phyloP scores from a whole-genome alignment of 805 yeast genomes.

The Yarrowia alimentaria region DNA sequence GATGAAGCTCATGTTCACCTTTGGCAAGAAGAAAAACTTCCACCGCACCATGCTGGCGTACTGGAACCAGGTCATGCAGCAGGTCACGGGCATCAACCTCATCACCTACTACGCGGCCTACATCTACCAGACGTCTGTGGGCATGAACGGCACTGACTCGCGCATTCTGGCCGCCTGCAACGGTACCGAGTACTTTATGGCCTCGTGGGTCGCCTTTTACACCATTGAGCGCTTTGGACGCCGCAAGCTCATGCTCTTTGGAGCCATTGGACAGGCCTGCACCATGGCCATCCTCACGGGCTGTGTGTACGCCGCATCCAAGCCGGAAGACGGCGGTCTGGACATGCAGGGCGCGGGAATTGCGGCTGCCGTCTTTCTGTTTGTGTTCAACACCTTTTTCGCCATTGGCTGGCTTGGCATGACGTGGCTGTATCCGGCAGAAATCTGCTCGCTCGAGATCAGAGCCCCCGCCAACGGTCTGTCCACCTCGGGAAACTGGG shows the following conservation, averaged over 20 bases:
- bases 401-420: conserved; percentile 21
- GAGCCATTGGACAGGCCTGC: conserved; percentile 63
- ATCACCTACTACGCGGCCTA: conserved; percentile 86
- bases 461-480: conserved; percentile 20
- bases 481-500: conserved; percentile 11
- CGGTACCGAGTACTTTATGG: conserved; percentile 57
- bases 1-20: conserved; percentile 11
- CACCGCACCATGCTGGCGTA: conserved; percentile 40
- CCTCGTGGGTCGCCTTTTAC: conserved; percentile 52
- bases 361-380: conserved; percentile 8
- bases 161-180: conserved; percentile 35
- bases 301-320: conserved; percentile 7
- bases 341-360: conserved; percentile 14
- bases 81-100: conserved; percentile 85
- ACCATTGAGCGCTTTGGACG: conserved; percentile 55
- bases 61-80: conserved; percentile 59
- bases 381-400: conserved; percentile 20
- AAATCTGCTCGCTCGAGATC: conserved; percentile 11
- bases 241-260: conserved; percentile 60
- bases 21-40: conserved; percentile 27
- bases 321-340: conserved; percentile 11
- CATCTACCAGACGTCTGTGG: conserved; percentile 64
- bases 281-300: conserved; percentile 34
- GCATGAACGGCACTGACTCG: conserved; percentile 41
- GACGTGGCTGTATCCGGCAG: conserved; percentile 22